These are phyloP conservation scores for Mycena chlorophos DNA, from an alignment of 768 basidiomycete genomes.

Conservation along the genomic window DNA sequence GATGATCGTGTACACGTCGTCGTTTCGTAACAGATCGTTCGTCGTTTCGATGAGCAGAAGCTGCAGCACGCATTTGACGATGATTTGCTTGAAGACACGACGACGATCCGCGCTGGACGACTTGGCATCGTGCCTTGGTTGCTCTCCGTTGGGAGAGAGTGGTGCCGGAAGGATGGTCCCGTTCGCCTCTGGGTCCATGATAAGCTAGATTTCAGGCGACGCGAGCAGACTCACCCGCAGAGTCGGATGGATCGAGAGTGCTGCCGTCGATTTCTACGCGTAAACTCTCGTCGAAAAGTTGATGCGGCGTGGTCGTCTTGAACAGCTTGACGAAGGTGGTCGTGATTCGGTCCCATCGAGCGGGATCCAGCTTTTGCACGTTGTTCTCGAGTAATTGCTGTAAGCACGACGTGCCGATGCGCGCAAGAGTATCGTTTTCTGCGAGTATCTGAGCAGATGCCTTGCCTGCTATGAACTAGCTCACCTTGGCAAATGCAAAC, in stretches of 20 bases:
- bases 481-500: slow-evolving; percentile 98
- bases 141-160: slow-evolving; percentile 72
- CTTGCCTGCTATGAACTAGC: slow-evolving; percentile 20
- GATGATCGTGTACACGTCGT: slow-evolving; percentile 88
- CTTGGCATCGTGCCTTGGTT: slow-evolving; percentile 45
- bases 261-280: slow-evolving; percentile 78
- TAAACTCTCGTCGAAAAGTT: slow-evolving; percentile 90
- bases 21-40: slow-evolving; percentile 90
- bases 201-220: background rate
- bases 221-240: slow-evolving; percentile 31
- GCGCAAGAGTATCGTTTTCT: slow-evolving; percentile 98
- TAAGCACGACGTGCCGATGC: slow-evolving; percentile 96
- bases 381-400: slow-evolving; percentile 96
- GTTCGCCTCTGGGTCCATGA: slow-evolving; percentile 50
- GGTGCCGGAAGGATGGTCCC: slow-evolving; percentile 85
- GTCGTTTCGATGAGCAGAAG: slow-evolving; percentile 95
- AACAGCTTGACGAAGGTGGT: slow-evolving; percentile 95
- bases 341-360: slow-evolving; percentile 89
- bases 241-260: slow-evolving; percentile 55
- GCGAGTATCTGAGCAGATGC: slow-evolving; percentile 3
- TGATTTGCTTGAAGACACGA: slow-evolving; percentile 95
- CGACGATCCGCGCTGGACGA: slow-evolving; percentile 71
- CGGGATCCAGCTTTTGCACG: slow-evolving; percentile 77
- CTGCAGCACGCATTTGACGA: slow-evolving; percentile 98
- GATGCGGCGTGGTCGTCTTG: slow-evolving; percentile 95